A percentile compares a stretch with the other conserved stretches of the same genome.
These are phyloP conservation scores for Pseudohyphozyma bogoriensis DNA, from an alignment of 768 basidiomycete genomes.

Conservation along the genomic window DNA sequence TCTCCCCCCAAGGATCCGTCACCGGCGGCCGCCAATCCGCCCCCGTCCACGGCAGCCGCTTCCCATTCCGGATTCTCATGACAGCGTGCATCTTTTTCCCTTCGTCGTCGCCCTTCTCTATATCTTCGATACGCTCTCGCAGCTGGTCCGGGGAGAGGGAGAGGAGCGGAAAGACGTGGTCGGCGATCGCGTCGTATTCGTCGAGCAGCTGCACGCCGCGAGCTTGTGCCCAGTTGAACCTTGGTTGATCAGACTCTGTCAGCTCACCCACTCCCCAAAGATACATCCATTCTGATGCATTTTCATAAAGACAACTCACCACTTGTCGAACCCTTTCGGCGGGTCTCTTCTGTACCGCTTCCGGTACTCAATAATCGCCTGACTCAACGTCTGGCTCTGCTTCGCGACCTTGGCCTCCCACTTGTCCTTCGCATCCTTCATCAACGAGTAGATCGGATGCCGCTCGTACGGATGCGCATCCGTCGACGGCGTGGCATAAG, in stretches of 20 bases:
- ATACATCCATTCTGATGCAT: no score
- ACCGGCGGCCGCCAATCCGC: neutral
- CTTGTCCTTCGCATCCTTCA: neutral
- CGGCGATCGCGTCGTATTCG: constrained; percentile 59
- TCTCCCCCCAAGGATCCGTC: neutral
- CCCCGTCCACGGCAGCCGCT: neutral
- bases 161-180: constrained; percentile 44
- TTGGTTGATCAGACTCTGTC: neutral
- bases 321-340: constrained; percentile 77
- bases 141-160: constrained; percentile 32
- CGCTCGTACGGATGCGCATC: neutral
- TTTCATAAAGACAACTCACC: constrained; percentile 40
- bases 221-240: constrained; percentile 54
- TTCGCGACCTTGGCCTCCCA: constrained; percentile 49
- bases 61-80: constrained; percentile 1
- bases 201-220: constrained; percentile 68
- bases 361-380: constrained; percentile 72
- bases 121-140: neutral
- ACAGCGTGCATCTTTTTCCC: neutral
- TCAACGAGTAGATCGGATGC: neutral
- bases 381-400: constrained; percentile 67
- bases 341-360: constrained; percentile 63
- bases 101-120: constrained; percentile 1
- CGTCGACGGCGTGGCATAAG: neutral
- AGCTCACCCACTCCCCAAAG: no score